These are phyloP conservation scores for Gracilaria caudata DNA, from an alignment of 23 red algal genomes.

Conservation along the genomic window DNA sequence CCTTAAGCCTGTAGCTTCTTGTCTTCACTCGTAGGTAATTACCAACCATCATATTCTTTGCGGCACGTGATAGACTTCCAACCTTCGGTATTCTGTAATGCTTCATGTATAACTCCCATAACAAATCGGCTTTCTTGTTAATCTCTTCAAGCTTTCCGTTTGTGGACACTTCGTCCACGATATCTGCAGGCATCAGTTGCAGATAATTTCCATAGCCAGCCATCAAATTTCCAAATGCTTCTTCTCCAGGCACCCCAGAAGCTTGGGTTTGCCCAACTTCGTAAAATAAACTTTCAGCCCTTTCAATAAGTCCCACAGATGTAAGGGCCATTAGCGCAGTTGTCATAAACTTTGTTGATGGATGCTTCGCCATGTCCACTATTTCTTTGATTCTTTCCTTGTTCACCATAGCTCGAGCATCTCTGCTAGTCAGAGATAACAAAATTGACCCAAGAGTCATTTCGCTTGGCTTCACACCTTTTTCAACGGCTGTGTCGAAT, in stretches of 20 bases:
- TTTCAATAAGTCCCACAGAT: slow-evolving; percentile 18
- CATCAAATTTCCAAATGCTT: slow-evolving; percentile 41
- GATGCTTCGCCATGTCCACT: slow-evolving; percentile 56
- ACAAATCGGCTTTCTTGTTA: slow-evolving; percentile 32
- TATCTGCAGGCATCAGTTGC: slow-evolving; percentile 6
- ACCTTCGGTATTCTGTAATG: slow-evolving; percentile 1
- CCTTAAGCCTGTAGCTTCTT: slow-evolving; percentile 35
- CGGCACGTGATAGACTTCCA: not conserved
- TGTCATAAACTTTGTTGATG: slow-evolving; percentile 45
- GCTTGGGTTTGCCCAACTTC: not conserved
- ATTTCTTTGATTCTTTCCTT: slow-evolving; percentile 28
- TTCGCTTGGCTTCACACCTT: slow-evolving; percentile 51
- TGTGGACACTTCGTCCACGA: not conserved
- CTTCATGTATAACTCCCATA: slow-evolving; percentile 49
- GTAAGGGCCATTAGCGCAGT: slow-evolving; percentile 39
- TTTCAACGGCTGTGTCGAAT: slow-evolving; percentile 41
- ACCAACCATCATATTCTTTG: slow-evolving; percentile 21
- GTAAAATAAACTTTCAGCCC: slow-evolving; percentile 38
- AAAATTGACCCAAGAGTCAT: slow-evolving; percentile 50
- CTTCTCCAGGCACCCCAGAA: slow-evolving; percentile 8
- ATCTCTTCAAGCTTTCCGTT: slow-evolving; percentile 23
- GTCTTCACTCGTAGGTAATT: slow-evolving; percentile 52
- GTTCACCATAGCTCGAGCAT: not conserved
- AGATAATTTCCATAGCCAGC: slow-evolving; percentile 58
- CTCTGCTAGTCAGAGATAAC: slow-evolving; percentile 10